A percentile compares a stretch with the other conserved stretches of the same genome.
These are phyloP conservation scores for Eucalyptus sideroxylon DNA, from an alignment of 345 rosid species.

Conservation along the genomic window DNA sequence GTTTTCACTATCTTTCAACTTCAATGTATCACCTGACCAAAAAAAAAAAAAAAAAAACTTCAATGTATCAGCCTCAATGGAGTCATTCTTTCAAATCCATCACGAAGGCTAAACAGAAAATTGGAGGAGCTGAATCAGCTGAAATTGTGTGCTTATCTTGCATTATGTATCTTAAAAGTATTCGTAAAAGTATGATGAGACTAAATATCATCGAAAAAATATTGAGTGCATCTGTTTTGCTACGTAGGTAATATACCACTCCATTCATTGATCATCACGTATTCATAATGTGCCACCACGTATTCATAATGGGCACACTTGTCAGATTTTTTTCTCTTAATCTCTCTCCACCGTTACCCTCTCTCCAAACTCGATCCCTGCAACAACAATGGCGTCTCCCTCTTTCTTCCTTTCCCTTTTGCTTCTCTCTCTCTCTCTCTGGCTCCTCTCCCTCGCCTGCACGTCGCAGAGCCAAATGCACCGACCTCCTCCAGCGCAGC, in stretches of 20 bases:
- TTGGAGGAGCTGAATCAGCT: neutral
- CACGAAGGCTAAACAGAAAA: neutral
- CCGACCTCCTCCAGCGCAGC: constrained; percentile 47
- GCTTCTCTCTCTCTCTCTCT: neutral
- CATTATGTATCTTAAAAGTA: neutral
- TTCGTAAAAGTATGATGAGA: neutral
- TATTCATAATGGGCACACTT: neutral
- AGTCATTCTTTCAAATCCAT: neutral
- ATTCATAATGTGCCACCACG: neutral
- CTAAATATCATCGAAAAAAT: neutral
- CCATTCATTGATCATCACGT: neutral
- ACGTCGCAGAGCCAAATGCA: constrained; percentile 41
- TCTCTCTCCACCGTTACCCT: neutral
- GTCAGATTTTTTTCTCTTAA: neutral
- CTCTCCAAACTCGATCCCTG: neutral
- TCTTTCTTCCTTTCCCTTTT: neutral
- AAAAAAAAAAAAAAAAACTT: neutral
- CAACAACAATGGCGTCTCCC: neutral
- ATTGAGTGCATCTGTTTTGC: neutral
- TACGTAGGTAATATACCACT: neutral
- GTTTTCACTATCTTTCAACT: neutral
- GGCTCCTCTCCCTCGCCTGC: constrained; percentile 37
- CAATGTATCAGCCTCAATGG: neutral
- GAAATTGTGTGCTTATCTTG: neutral
- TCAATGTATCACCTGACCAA: neutral